These are phyloP conservation scores for Leptodontidium sp. DNA, from an alignment of 2,329 filamentous ascomycete genomes.

Conservation along the genomic window DNA sequence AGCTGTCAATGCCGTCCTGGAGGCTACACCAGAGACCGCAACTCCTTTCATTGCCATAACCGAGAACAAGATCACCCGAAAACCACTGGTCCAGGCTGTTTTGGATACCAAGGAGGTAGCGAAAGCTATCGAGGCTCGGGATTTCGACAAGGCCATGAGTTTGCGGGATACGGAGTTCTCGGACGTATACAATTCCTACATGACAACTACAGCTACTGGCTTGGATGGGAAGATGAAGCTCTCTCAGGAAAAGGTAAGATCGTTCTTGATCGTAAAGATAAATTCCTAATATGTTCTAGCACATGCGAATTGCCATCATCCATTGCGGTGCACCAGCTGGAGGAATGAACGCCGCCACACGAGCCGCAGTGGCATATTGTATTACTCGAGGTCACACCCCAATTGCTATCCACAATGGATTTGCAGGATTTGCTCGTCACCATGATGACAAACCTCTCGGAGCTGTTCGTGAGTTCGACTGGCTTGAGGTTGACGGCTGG, in stretches of 20 bases:
- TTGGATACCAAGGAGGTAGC: constrained; percentile 85
- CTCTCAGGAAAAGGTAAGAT: constrained; percentile 73
- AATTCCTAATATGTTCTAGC: constrained; percentile 57
- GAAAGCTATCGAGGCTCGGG: constrained; percentile 80
- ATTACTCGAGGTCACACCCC: constrained; percentile 91
- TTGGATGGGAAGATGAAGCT: constrained; percentile 71
- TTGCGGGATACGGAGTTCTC: constrained; percentile 92
- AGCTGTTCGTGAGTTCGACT: constrained; percentile 84
- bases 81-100: constrained; percentile 89
- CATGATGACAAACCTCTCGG: constrained; percentile 83
- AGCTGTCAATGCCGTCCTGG: constrained; percentile 89
- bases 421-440: constrained; percentile 91
- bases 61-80: constrained; percentile 96
- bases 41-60: constrained; percentile 96
- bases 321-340: constrained; percentile 96
- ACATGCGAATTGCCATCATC: constrained; percentile 93
- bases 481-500: constrained; percentile 96
- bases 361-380: constrained; percentile 93
- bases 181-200: constrained; percentile 89
- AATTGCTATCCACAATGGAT: constrained; percentile 94
- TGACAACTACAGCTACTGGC: constrained; percentile 87
- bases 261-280: background rate
- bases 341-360: constrained; percentile 97
- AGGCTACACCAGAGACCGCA: constrained; percentile 86
- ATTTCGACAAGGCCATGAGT: constrained; percentile 88